These are phyloP conservation scores for Pestalotiopsis sp. DNA, from an alignment of 2,329 filamentous ascomycete species.

Conservation along the genomic window DNA sequence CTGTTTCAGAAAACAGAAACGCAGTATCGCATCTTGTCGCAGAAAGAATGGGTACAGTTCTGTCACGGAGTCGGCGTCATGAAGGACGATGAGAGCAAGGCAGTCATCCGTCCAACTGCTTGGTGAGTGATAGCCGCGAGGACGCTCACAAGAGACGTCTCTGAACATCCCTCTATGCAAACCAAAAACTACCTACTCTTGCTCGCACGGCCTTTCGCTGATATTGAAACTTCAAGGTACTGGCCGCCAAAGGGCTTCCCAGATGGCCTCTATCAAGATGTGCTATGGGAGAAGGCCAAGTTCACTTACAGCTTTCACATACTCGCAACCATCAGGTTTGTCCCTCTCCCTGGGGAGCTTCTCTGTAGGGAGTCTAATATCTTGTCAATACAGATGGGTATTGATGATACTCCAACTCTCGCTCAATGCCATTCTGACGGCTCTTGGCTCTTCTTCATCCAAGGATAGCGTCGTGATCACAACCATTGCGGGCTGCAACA, in stretches of 20 bases:
- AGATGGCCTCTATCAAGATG: constrained; percentile 51
- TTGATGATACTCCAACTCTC: constrained; percentile 53
- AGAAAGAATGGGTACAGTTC: constrained; percentile 48
- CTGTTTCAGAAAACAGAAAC: not conserved
- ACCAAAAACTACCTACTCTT: not conserved
- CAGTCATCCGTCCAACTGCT: constrained; percentile 42
- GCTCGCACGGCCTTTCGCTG: not conserved
- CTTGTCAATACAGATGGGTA: constrained; percentile 39
- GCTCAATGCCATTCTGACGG: constrained; percentile 51
- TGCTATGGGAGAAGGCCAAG: constrained; percentile 46
- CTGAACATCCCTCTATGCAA: not conserved
- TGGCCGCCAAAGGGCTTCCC: constrained; percentile 52
- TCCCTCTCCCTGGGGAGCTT: not conserved
- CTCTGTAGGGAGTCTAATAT: not conserved
- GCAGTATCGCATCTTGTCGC: constrained; percentile 40
- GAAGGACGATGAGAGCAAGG: constrained; percentile 44
- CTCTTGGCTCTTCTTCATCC: constrained; percentile 46
- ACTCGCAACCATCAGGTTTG: constrained; percentile 32
- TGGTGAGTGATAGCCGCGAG: constrained; percentile 18
- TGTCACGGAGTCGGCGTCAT: constrained; percentile 51
- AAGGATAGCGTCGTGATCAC: constrained; percentile 46
- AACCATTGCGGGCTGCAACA: constrained; percentile 52
- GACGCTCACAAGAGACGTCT: not conserved
- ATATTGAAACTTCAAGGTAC: constrained; percentile 16
- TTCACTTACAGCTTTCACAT: constrained; percentile 47